A percentile compares a stretch with the other conserved stretches of the same genome.
These are phyloP conservation scores for Pterulicium gracile DNA, from an alignment of 1,284 basidiomycete genomes.

Conservation along the genomic window DNA sequence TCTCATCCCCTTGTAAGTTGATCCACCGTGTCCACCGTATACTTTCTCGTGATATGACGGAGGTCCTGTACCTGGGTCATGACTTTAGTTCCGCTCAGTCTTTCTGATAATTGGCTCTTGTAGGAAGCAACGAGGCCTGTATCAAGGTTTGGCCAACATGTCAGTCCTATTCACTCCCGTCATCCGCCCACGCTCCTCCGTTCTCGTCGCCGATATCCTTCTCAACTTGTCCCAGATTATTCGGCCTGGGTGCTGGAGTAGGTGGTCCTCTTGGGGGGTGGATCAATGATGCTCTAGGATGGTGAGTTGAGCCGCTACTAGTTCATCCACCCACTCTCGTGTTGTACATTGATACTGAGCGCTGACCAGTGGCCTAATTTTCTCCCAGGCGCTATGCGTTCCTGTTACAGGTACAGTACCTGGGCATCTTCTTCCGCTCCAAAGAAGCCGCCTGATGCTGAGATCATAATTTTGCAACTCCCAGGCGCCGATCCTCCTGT, in stretches of 20 bases:
- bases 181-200: neutral
- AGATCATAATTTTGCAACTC: slow-evolving; percentile 8
- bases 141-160: slow-evolving; percentile 86
- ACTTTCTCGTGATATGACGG: neutral
- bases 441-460: slow-evolving; percentile 8
- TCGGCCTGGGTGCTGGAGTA: slow-evolving; percentile 69
- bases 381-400: slow-evolving; percentile 52
- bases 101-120: neutral
- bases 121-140: slow-evolving; percentile 78
- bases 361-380: slow-evolving; percentile 1
- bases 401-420: slow-evolving; percentile 52
- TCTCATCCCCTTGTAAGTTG: slow-evolving; percentile 61
- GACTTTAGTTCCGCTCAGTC: neutral
- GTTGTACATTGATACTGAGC: neutral
- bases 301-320: slow-evolving; percentile 36
- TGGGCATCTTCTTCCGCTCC: too few relatives aligned
- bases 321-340: slow-evolving; percentile 8
- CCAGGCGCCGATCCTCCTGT: slow-evolving; percentile 64
- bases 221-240: slow-evolving; percentile 35
- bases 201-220: neutral
- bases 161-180: slow-evolving; percentile 22
- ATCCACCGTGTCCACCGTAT: slow-evolving; percentile 5
- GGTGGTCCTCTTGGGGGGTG: slow-evolving; percentile 87
- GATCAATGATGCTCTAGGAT: slow-evolving; percentile 75
- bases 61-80: neutral